phyloP scores from a whole-genome alignment of 2,329 filamentous ascomycete genomes.

The Xylariaceae sp. region DNA sequence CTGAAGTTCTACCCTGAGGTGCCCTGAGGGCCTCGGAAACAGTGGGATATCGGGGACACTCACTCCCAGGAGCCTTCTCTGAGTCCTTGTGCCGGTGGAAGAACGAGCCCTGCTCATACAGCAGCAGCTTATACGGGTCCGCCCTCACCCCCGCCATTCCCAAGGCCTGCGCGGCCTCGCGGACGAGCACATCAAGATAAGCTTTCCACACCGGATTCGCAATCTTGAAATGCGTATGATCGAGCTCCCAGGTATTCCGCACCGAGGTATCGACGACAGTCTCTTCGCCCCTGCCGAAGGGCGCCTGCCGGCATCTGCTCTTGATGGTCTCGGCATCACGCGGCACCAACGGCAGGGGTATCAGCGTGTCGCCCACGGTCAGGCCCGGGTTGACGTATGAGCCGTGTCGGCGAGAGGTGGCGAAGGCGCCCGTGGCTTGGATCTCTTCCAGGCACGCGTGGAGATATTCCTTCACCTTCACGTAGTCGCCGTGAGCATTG shows the following conservation, averaged over 20 bases:
- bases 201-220: conserved; percentile 28
- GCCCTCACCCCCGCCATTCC: conserved; percentile 21
- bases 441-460: too few relatives aligned
- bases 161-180: conserved; percentile 18
- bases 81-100: too few relatives aligned
- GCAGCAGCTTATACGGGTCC: conserved; percentile 33
- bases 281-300: conserved; percentile 29
- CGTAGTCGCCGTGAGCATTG: too few relatives aligned
- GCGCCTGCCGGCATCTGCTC: conserved; percentile 18
- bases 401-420: conserved; percentile 6
- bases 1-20: too few relatives aligned
- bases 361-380: conserved; percentile 12
- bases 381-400: conserved; percentile 20
- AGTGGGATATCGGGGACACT: too few relatives aligned
- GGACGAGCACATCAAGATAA: conserved; percentile 18
- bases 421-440: conserved; percentile 10
- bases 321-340: conserved; percentile 20
- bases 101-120: conserved; percentile 39
- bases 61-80: too few relatives aligned
- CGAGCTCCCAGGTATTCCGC: conserved; percentile 32
- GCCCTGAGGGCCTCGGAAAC: too few relatives aligned
- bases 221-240: conserved; percentile 26
- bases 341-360: conserved; percentile 19
- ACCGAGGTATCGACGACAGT: conserved; percentile 30
- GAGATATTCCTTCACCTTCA: too few relatives aligned